phyloP scores from a whole-genome alignment of 257 asterid species.

The Leptodermis oblonga region DNA sequence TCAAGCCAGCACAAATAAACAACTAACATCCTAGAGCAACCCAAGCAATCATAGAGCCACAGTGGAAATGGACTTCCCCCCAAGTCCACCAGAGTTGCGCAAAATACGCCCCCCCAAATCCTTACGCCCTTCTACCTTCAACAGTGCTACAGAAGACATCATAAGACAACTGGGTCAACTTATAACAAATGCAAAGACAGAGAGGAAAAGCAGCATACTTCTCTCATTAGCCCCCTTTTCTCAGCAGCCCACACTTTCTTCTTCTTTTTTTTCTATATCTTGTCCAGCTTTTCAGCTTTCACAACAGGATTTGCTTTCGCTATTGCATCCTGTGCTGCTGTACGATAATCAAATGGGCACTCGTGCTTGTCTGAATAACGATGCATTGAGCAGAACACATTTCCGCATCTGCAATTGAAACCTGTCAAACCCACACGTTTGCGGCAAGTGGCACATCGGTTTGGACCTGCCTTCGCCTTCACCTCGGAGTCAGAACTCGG shows the following conservation, averaged over 20 bases:
- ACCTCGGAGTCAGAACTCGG: constrained; percentile 23
- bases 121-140: constrained; percentile 10
- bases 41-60: constrained; percentile 13
- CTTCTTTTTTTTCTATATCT: constrained; percentile 15
- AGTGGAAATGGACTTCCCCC: constrained; percentile 11
- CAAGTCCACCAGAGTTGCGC: constrained; percentile 15
- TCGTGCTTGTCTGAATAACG: constrained; percentile 34
- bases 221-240: background rate
- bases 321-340: constrained; percentile 28
- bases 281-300: constrained; percentile 35
- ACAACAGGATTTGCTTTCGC: constrained; percentile 35
- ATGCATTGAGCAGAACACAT: constrained; percentile 26
- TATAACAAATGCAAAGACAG: constrained; percentile 6
- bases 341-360: constrained; percentile 27
- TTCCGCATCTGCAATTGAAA: constrained; percentile 30
- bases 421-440: constrained; percentile 35
- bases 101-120: constrained; percentile 5
- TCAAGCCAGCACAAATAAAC: constrained; percentile 16
- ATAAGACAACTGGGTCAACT: constrained; percentile 20
- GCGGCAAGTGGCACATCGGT: constrained; percentile 24
- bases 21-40: constrained; percentile 18
- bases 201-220: constrained; percentile 22
- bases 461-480: constrained; percentile 27
- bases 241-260: background rate
- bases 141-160: constrained; percentile 8